These are phyloP conservation scores for Calonectria fujianensis DNA, from an alignment of 2,329 filamentous ascomycete species.

Conservation along the genomic window DNA sequence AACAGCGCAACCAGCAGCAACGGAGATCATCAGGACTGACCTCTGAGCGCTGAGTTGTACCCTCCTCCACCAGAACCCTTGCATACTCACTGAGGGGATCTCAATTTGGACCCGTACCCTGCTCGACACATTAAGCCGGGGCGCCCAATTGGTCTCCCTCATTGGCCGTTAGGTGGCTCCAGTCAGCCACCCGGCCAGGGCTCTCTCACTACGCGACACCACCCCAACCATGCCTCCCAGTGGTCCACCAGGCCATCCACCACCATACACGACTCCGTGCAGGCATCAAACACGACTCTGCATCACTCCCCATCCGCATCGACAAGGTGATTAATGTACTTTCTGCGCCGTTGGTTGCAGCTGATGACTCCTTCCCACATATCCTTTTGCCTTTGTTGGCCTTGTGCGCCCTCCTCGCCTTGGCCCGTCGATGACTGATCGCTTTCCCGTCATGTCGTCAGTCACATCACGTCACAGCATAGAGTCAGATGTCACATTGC, in stretches of 20 bases:
- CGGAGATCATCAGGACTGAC: constrained; percentile 19
- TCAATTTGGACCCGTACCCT: constrained; percentile 24
- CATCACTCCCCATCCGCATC: constrained; percentile 14
- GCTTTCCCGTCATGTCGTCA: constrained; percentile 19
- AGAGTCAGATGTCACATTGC: constrained; percentile 33
- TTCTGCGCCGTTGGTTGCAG: constrained; percentile 14
- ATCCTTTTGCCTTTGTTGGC: constrained; percentile 12
- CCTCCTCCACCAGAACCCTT: constrained; percentile 28
- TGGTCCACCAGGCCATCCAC: constrained; percentile 30
- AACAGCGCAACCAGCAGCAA: neutral
- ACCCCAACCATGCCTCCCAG: constrained; percentile 19
- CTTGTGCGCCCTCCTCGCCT: neutral
- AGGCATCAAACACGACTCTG: constrained; percentile 18
- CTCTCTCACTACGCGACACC: constrained; percentile 11
- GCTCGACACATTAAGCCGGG: constrained; percentile 31
- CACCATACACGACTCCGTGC: constrained; percentile 19
- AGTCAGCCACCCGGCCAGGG: constrained; percentile 30
- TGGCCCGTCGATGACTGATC: constrained; percentile 18
- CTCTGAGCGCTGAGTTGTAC: constrained; percentile 21
- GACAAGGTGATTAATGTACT: constrained; percentile 8
- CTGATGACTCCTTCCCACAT: constrained; percentile 18
- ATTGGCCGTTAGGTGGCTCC: constrained; percentile 34
- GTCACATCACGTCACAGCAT: constrained; percentile 28
- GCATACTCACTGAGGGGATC: constrained; percentile 24
- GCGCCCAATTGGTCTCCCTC: constrained; percentile 33